Percentiles rank a stretch among this genome's conserved stretches.
These are phyloP conservation scores for Boletus sensibilis DNA, from an alignment of 768 basidiomycete species.

Conservation along the genomic window DNA sequence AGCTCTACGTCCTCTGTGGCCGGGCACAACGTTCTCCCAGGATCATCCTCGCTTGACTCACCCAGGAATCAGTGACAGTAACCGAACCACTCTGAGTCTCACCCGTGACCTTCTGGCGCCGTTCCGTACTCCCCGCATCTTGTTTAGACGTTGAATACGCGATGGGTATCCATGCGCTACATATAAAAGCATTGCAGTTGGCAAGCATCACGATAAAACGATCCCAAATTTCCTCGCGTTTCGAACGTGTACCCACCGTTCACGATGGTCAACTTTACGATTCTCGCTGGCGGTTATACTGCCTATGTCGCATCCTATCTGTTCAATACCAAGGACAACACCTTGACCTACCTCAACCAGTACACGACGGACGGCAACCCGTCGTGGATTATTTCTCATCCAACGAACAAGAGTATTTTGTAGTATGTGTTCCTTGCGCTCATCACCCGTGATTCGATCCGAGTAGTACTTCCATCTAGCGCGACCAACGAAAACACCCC, in stretches of 20 bases:
- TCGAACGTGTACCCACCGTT: not conserved
- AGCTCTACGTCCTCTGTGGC: no score
- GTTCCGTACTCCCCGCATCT: no score
- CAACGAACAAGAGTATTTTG: conserved; percentile 22
- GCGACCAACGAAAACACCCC: conserved; percentile 53
- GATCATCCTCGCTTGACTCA: no score
- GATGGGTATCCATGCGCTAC: no score
- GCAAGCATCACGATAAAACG: no score
- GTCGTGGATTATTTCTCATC: conserved; percentile 59
- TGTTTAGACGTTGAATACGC: no score
- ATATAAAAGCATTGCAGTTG: no score
- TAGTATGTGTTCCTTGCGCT: conserved; percentile 42
- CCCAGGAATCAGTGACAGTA: no score
- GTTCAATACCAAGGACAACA: conserved; percentile 43
- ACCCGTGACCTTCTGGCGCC: no score
- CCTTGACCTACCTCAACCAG: conserved; percentile 47
- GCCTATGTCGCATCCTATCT: conserved; percentile 43
- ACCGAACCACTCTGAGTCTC: no score
- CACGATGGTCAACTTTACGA: conserved; percentile 62
- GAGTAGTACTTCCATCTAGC: conserved; percentile 33
- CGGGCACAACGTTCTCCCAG: no score
- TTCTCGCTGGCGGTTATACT: conserved; percentile 64
- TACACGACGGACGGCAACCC: conserved; percentile 43
- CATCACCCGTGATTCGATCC: not conserved
- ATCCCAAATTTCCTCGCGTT: not conserved